Evolutionary conservation across 2,329 filamentous ascomycete genomes (phyloP).

Genomic region (Pseudogymnoascus sp.): DNA sequence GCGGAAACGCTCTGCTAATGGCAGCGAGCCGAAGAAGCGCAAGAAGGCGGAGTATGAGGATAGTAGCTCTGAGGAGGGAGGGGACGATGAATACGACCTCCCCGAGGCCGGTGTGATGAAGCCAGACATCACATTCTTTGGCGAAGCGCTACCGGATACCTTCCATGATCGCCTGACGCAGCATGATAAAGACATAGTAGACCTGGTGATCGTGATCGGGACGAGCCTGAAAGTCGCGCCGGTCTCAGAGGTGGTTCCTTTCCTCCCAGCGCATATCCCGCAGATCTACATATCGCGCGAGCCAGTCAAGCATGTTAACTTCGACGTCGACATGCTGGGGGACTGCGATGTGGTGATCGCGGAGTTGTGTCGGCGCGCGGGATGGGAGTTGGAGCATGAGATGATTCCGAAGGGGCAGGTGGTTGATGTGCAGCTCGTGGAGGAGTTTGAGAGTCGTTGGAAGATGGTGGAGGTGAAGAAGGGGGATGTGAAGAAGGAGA

Average conservation of each 20-base stretch:
- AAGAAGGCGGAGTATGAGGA: slow-evolving; percentile 20
- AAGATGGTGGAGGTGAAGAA: neutral
- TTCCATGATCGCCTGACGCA: slow-evolving; percentile 78
- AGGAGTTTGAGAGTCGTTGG: slow-evolving; percentile 39
- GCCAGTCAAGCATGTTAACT: slow-evolving; percentile 82
- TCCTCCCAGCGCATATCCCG: slow-evolving; percentile 70
- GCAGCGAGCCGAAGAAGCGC: slow-evolving; percentile 35
- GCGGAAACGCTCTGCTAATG: slow-evolving; percentile 49
- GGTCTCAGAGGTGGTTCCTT: slow-evolving; percentile 83
- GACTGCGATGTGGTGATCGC: slow-evolving; percentile 88
- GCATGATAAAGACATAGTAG: slow-evolving; percentile 71
- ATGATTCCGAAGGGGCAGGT: slow-evolving; percentile 66
- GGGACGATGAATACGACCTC: slow-evolving; percentile 54
- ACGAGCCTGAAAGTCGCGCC: slow-evolving; percentile 94
- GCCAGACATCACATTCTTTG: slow-evolving; percentile 97
- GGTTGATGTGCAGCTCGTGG: slow-evolving; percentile 47
- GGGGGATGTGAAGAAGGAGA: neutral
- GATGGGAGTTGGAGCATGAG: slow-evolving; percentile 74
- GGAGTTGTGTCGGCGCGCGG: slow-evolving; percentile 74
- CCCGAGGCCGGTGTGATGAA: slow-evolving; percentile 77
- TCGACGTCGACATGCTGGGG: slow-evolving; percentile 93
- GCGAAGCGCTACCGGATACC: slow-evolving; percentile 76
- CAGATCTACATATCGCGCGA: slow-evolving; percentile 87
- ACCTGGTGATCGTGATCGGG: slow-evolving; percentile 92
- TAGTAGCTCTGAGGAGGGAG: slow-evolving; percentile 29